Percentiles rank a stretch among this genome's conserved stretches.
phyloP scores from a whole-genome alignment of 139 green algal species.

The Coelastrella sp. region DNA sequence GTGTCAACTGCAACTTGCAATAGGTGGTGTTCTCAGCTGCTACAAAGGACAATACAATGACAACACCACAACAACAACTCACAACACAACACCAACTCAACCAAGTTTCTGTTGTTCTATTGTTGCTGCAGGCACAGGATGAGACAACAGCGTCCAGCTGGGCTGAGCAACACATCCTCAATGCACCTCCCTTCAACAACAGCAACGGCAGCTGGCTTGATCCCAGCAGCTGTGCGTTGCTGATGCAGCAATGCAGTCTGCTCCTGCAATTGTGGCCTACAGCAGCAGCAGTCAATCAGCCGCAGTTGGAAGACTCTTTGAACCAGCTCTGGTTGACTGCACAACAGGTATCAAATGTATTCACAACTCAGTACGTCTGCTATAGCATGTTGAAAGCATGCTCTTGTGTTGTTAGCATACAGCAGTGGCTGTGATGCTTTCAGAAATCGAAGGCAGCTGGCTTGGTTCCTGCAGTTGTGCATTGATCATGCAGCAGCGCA shows the following conservation, averaged over 20 bases:
- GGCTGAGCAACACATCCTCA: background rate
- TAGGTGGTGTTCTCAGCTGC: too few relatives aligned
- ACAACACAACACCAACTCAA: too few relatives aligned
- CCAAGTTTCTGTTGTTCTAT: background rate
- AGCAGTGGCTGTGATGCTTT: too few relatives aligned
- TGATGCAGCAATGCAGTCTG: background rate
- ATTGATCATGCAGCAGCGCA: too few relatives aligned
- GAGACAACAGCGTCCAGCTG: background rate
- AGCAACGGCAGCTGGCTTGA: slow-evolving; percentile 29
- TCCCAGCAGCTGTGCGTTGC: slow-evolving; percentile 1
- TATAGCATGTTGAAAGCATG: too few relatives aligned
- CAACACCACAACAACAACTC: too few relatives aligned
- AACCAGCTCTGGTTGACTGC: slow-evolving; percentile 34
- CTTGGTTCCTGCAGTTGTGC: too few relatives aligned
- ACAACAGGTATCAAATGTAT: background rate
- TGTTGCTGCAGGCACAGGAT: background rate
- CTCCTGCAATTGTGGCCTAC: slow-evolving; percentile 9
- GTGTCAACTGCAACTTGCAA: too few relatives aligned
- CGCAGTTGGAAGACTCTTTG: background rate
- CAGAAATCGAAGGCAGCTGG: too few relatives aligned
- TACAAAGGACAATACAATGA: too few relatives aligned
- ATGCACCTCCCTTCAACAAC: background rate
- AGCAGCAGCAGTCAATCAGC: background rate
- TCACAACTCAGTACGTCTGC: too few relatives aligned
- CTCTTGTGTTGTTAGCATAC: too few relatives aligned